Conservation (phyloP, 805 yeast species). For the Saccharomyces mikatae region DNA sequence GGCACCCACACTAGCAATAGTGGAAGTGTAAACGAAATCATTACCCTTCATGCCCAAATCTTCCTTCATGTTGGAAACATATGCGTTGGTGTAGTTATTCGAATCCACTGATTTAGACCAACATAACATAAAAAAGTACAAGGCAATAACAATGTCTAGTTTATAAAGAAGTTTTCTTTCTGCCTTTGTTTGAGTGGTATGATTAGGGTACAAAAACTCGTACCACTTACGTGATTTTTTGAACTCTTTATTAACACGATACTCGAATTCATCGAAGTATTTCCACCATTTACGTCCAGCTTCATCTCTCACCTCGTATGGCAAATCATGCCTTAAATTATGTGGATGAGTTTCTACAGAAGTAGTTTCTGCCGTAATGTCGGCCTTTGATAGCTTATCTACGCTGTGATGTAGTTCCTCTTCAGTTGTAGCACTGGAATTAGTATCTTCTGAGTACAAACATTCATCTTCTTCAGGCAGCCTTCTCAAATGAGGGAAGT, state of each 20-base stretch:
- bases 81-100: slow-evolving; percentile 56
- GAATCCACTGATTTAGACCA: slow-evolving; percentile 64
- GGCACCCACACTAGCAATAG: slow-evolving; percentile 53
- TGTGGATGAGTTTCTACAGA: slow-evolving; percentile 4
- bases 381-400: neutral
- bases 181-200: slow-evolving; percentile 35
- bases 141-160: slow-evolving; percentile 47
- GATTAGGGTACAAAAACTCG: slow-evolving; percentile 29
- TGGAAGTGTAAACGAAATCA: slow-evolving; percentile 54
- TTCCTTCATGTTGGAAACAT: slow-evolving; percentile 56
- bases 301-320: slow-evolving; percentile 35
- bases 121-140: slow-evolving; percentile 50
- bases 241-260: slow-evolving; percentile 33
- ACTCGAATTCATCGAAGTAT: slow-evolving; percentile 46
- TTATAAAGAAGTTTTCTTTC: slow-evolving; percentile 41
- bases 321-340: slow-evolving; percentile 24
- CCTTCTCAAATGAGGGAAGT: slow-evolving; percentile 22
- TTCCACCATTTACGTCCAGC: slow-evolving; percentile 37
- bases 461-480: slow-evolving; percentile 13
- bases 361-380: neutral
- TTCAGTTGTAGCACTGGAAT: neutral
- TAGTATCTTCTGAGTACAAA: neutral
- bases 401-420: neutral
- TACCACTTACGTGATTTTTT: slow-evolving; percentile 29
- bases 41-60: slow-evolving; percentile 53